A percentile compares a stretch with the other conserved stretches of the same genome.
Evolutionary conservation across 345 rosid species (phyloP).

Genomic region (Pugionium cornutum): DNA sequence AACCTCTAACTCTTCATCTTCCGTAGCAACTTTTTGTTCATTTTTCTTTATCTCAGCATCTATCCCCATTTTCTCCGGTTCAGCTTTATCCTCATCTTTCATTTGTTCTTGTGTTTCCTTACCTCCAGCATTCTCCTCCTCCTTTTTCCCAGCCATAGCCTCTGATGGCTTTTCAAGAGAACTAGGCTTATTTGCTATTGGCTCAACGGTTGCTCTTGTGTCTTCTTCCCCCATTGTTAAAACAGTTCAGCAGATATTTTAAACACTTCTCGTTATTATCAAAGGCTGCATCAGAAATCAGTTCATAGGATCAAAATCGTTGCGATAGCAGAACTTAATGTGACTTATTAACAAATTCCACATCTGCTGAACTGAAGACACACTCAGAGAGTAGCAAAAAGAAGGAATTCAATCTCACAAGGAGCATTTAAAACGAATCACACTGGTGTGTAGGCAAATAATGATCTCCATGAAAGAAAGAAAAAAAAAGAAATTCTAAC

Average conservation of each 20-base stretch:
- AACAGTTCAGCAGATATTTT: conserved; percentile 19
- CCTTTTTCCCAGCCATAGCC: conserved; percentile 34
- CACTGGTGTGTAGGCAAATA: neutral
- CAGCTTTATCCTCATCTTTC: conserved; percentile 24
- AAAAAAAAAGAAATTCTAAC: neutral
- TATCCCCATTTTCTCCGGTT: conserved; percentile 31
- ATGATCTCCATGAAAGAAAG: neutral
- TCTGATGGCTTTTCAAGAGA: conserved; percentile 43
- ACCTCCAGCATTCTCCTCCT: conserved; percentile 26
- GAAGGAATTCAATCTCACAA: neutral
- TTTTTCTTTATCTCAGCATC: conserved; percentile 28
- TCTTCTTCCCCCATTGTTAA: conserved; percentile 65
- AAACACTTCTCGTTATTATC: neutral
- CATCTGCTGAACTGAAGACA: conserved; percentile 1
- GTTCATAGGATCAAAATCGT: neutral
- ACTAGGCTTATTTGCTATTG: conserved; percentile 48
- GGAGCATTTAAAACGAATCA: conserved; percentile 7
- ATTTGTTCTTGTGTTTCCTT: conserved; percentile 19
- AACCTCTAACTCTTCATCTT: conserved; percentile 17
- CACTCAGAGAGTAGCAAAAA: neutral
- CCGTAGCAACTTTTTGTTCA: conserved; percentile 10
- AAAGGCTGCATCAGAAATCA: conserved; percentile 34
- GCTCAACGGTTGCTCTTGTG: conserved; percentile 49
- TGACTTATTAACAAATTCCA: neutral
- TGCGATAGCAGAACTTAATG: neutral